These are phyloP conservation scores for Solanum tacnaense DNA, from an alignment of 257 asterid species.

Conservation along the genomic window DNA sequence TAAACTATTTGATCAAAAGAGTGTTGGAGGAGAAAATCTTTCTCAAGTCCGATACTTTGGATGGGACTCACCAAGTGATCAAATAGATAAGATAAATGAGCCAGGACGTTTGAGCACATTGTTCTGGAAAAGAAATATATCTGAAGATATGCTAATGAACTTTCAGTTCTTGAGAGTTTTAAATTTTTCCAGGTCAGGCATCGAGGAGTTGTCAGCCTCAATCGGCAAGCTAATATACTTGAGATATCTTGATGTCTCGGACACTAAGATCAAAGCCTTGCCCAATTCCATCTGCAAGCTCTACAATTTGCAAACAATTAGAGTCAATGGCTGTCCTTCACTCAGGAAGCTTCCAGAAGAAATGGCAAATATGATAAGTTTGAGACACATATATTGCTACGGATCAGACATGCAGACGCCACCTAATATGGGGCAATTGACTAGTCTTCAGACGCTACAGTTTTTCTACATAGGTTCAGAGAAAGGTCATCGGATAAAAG, in stretches of 20 bases:
- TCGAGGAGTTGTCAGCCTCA: not conserved
- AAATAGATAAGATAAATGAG: not conserved
- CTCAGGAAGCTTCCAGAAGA: not conserved
- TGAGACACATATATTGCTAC: conserved; percentile 18
- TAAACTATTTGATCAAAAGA: not conserved
- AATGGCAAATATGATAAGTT: conserved; percentile 2
- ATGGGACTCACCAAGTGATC: not conserved
- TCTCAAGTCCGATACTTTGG: not conserved
- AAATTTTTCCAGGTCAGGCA: not conserved
- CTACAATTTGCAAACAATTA: conserved; percentile 9
- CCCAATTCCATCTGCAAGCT: conserved; percentile 11
- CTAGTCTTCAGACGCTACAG: conserved; percentile 12
- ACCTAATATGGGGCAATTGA: conserved; percentile 12
- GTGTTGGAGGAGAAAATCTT: not conserved
- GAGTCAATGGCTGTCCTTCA: not conserved
- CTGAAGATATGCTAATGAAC: not conserved
- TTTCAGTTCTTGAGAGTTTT: not conserved
- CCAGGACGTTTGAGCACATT: not conserved
- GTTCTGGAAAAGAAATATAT: not conserved
- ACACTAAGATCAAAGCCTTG: fast-evolving
- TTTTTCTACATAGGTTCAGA: not conserved
- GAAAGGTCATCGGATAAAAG: conserved; percentile 13
- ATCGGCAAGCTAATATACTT: conserved; percentile 6
- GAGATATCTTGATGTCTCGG: not conserved
- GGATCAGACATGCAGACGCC: too few species aligned